Percentiles rank a stretch among this genome's conserved stretches.
phyloP scores from a whole-genome alignment of 23 red algal species.

The Gracilaria vermiculophylla region DNA sequence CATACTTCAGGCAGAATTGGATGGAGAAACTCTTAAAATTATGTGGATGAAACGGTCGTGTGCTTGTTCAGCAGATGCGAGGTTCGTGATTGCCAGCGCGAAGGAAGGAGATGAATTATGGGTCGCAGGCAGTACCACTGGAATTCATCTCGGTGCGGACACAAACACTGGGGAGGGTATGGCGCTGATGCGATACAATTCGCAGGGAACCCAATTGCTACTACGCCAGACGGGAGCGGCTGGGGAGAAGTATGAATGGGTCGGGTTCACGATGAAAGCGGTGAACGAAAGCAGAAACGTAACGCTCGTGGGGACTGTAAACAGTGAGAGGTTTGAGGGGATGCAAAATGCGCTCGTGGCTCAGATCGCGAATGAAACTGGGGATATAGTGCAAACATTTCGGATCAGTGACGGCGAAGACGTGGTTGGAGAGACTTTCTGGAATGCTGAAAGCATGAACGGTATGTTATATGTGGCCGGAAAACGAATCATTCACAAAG shows the following conservation, averaged over 20 bases:
- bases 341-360: background rate
- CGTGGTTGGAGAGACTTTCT: background rate
- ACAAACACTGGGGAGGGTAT: background rate
- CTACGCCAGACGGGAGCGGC: background rate
- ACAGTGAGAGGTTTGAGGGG: background rate
- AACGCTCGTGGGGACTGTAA: background rate
- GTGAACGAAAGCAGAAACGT: background rate
- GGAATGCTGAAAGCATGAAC: background rate
- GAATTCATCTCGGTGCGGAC: background rate
- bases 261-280: background rate
- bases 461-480: background rate
- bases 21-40: background rate
- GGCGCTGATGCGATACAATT: slow-evolving; percentile 27
- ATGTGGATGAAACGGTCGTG: slow-evolving; percentile 7
- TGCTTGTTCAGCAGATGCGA: background rate
- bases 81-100: background rate
- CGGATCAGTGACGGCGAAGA: background rate
- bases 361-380: background rate
- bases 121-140: slow-evolving; percentile 8
- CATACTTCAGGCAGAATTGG: slow-evolving; percentile 1
- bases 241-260: slow-evolving; percentile 11
- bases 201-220: background rate
- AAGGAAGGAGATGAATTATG: slow-evolving; percentile 14
- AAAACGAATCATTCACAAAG: background rate
- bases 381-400: background rate